Percentiles rank a stretch among this genome's conserved stretches.
phyloP scores from a whole-genome alignment of 208 protist species.

The Histomonas meleagridis region DNA sequence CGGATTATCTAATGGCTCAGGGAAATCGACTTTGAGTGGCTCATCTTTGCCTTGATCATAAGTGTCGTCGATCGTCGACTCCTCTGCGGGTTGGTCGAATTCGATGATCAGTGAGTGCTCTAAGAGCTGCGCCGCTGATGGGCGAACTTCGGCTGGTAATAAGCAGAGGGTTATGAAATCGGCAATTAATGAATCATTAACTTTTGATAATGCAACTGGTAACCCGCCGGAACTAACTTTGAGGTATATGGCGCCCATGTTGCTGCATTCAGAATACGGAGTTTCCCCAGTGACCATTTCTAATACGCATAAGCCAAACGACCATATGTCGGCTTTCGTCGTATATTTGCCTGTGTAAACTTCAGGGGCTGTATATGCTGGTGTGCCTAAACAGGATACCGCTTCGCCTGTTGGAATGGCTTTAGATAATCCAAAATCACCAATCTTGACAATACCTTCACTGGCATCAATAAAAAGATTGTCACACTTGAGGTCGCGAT shows the following conservation, averaged over 20 bases:
- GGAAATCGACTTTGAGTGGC: background rate
- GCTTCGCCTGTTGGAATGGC: background rate
- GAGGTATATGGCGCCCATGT: background rate
- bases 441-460: slow-evolving; percentile 31
- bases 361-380: slow-evolving; percentile 1
- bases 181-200: background rate
- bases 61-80: background rate
- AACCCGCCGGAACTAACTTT: background rate
- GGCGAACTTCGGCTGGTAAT: background rate
- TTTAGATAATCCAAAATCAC: slow-evolving; percentile 31
- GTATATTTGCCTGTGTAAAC: slow-evolving; percentile 28
- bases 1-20: background rate
- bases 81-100: slow-evolving; percentile 11
- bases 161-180: slow-evolving; percentile 19
- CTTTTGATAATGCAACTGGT: background rate
- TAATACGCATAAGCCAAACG: slow-evolving; percentile 28
- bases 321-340: slow-evolving; percentile 30
- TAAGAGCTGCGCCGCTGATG: background rate
- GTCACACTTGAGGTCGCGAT: slow-evolving; percentile 35
- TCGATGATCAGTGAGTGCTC: background rate
- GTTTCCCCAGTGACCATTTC: slow-evolving; percentile 33
- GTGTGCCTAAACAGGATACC: background rate
- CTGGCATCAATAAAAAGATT: slow-evolving; percentile 36
- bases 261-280: slow-evolving; percentile 11
- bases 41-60: background rate